Evolutionary conservation across 768 basidiomycete genomes (phyloP), one percentile per base, ranked within the genome.

Genomic region (Auricularia cornea): DNA sequence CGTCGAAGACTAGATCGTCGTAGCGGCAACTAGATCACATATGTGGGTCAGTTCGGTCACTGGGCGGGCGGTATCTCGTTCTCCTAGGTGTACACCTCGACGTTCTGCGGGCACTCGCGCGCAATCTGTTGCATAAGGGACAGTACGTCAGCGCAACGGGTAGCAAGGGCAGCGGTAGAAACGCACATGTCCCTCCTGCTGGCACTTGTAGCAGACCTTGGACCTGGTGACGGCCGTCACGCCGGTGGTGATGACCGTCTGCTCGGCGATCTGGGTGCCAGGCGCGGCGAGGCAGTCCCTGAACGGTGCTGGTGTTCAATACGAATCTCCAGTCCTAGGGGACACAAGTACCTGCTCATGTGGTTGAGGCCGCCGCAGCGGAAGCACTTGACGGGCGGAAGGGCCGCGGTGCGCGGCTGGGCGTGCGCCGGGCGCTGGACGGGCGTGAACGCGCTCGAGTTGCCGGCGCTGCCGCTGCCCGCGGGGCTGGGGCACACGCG

Each of bases 351-450:
- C 51, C 51, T 16, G 54, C 54, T 57, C 82, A 91, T 84, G 72
- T 92, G 90, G 77, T 94, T 95, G 16, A 89, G 85, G 31, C 90
- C 90, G 56, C 92, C 91, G 71, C 94, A 96, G 59, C 89, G 85
- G 74, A 90, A 94, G 71, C 93, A 96, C 75, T 90, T 92, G 60
- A 94, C 86, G 20, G 89, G 87, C 60, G 89, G 89, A 59, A 92
- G 77, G 59, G 88, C 84, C 26, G 89, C 86, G 18, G 84, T 87
- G 70, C 92, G 90, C 66, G 92, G 76, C 30, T 14, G 12, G 6
- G 11, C 31, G 32, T 57, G 56, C 57, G 54, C 35, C 29, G 29
- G 56, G 40, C 32, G 62, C 35, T 59, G 54, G 10, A 57, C 54
- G 11, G 54, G 54, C 54, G 54, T 57, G 54, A 57, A 57, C 54